Evolutionary conservation across 2,329 filamentous ascomycete species (phyloP).

Genomic region (Chaetomium sp.): DNA sequence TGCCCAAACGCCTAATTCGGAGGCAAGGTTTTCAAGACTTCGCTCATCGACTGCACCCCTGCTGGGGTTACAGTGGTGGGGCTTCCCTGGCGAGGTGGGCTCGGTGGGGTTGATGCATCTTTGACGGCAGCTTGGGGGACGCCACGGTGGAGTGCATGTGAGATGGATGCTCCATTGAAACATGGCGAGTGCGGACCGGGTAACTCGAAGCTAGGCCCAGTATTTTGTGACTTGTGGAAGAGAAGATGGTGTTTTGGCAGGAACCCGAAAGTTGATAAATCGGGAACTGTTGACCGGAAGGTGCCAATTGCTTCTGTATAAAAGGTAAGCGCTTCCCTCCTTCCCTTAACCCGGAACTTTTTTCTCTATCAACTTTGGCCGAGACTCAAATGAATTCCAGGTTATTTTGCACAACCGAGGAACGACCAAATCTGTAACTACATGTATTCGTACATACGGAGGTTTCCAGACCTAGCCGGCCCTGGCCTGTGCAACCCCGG

Average conservation of each 20-base stretch:
- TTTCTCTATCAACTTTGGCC: not conserved
- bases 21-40: slow-evolving; percentile 32
- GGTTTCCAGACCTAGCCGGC: not conserved
- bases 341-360: not conserved
- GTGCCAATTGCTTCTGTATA: not conserved
- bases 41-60: slow-evolving; percentile 16
- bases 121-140: not conserved
- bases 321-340: not conserved
- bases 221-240: not conserved
- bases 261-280: not conserved
- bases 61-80: slow-evolving; percentile 18
- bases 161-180: not conserved
- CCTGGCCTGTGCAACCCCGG: slow-evolving; percentile 22
- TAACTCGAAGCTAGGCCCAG: not conserved
- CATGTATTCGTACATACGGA: not conserved
- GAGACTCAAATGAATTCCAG: not conserved
- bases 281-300: not conserved
- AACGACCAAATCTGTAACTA: not conserved
- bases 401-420: no score
- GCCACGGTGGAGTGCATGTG: slow-evolving; percentile 22
- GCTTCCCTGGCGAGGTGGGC: not conserved
- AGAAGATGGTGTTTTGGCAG: not conserved
- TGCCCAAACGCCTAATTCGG: slow-evolving; percentile 33
- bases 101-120: slow-evolving; percentile 14
- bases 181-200: not conserved